phyloP scores from a whole-genome alignment of 1,284 basidiomycete genomes.

The Trametes sp. region DNA sequence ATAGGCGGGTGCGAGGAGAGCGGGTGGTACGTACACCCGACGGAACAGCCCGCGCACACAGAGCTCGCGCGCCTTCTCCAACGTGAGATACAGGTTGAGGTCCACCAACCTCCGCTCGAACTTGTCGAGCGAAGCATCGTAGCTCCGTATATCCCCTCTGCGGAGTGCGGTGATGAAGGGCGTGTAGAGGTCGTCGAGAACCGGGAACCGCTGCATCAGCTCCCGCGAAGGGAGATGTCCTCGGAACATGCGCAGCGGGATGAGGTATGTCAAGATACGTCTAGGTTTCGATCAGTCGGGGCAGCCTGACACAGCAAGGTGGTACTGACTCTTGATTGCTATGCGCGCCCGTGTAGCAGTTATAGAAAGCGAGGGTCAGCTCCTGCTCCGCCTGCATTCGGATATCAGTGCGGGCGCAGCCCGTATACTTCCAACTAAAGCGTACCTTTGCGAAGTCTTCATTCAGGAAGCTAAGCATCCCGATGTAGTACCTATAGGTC shows the following conservation, averaged over 20 bases:
- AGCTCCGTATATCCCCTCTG: slow-evolving; percentile 80
- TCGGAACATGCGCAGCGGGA: slow-evolving; percentile 87
- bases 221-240: slow-evolving; percentile 82
- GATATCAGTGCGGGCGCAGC: background rate
- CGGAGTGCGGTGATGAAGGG: slow-evolving; percentile 86
- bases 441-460: slow-evolving; percentile 87
- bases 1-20: background rate
- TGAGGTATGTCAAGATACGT: slow-evolving; percentile 89
- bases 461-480: slow-evolving; percentile 92
- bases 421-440: background rate
- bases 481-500: slow-evolving; percentile 92
- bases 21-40: slow-evolving; percentile 69
- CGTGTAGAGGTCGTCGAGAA: slow-evolving; percentile 75
- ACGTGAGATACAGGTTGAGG: slow-evolving; percentile 83
- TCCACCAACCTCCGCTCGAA: slow-evolving; percentile 78
- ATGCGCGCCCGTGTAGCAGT: slow-evolving; percentile 73
- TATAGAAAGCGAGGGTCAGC: slow-evolving; percentile 82
- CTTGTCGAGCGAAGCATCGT: slow-evolving; percentile 78
- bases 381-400: slow-evolving; percentile 76
- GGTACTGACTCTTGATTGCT: slow-evolving; percentile 82
- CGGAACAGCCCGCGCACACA: slow-evolving; percentile 89
- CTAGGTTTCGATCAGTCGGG: slow-evolving; percentile 45
- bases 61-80: slow-evolving; percentile 89
- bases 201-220: slow-evolving; percentile 76
- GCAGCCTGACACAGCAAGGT: background rate